Conservation (phyloP, 139 green algal genomes). For the Dunaliella primolecta region DNA sequence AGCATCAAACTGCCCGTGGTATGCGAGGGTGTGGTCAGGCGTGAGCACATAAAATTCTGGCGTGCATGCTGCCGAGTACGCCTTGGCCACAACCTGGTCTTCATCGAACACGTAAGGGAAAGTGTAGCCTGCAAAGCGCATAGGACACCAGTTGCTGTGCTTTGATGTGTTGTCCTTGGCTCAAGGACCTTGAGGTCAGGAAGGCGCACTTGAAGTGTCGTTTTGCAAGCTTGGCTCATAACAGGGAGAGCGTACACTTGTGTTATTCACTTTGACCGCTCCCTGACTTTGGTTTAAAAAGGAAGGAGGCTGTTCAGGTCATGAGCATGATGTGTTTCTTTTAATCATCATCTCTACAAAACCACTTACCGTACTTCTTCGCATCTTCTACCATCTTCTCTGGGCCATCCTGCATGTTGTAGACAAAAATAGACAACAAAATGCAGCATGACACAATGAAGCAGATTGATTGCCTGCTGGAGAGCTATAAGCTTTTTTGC, state of each 20-base stretch:
- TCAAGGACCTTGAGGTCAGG: neutral
- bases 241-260: too few relatives aligned
- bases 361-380: conserved; percentile 8
- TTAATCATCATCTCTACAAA: neutral
- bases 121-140: conserved; percentile 36
- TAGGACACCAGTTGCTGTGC: too few relatives aligned
- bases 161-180: too few relatives aligned
- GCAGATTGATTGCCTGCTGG: too few relatives aligned
- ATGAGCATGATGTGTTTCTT: neutral
- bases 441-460: too few relatives aligned
- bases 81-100: conserved; percentile 75
- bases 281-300: too few relatives aligned
- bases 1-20: conserved; percentile 17
- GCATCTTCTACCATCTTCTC: conserved; percentile 70
- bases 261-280: too few relatives aligned
- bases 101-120: conserved; percentile 73
- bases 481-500: too few relatives aligned
- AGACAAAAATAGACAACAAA: too few relatives aligned
- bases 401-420: conserved; percentile 45
- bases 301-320: too few relatives aligned
- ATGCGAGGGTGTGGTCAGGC: conserved; percentile 6
- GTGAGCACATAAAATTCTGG: conserved; percentile 24
- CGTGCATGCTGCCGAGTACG: conserved; percentile 58
- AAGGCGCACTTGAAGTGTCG: neutral
- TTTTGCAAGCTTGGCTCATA: too few relatives aligned